Base-by-base conservation (phyloP, 352 stramenopile species). In the Pythium plurisporium region DNA sequence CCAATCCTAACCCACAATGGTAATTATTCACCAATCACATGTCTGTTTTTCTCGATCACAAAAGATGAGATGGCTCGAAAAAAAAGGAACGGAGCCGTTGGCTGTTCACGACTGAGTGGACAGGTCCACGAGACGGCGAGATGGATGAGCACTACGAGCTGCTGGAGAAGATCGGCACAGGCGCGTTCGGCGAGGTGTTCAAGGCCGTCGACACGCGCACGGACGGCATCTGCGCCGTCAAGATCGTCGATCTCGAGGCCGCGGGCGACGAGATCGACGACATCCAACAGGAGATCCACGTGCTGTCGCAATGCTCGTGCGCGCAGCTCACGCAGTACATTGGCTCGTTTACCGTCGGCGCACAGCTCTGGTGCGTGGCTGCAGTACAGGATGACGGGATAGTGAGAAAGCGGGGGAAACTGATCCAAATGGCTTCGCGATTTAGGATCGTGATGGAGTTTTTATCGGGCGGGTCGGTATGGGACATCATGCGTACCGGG, bases 361-460 rank as follows among this genome's bases (percentile, higher is more conserved):
- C 81, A 37, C 87, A 91, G 58, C 61, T 95, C 8, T 95, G 85
- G 85, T 90, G 19, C 17, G 44, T 52, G n/a, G n/a, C n/a, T n/a
- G n/a, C n/a, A n/a, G n/a, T n/a, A n/a, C n/a, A n/a, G n/a, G n/a
- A n/a, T n/a, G n/a, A n/a, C n/a, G n/a, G n/a, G n/a, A n/a, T n/a
- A n/a, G n/a, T n/a, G n/a, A n/a, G n/a, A n/a, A n/a, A n/a, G n/a
- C n/a, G n/a, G n/a, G n/a, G n/a, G n/a, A n/a, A n/a, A n/a, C n/a
- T n/a, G n/a, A n/a, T n/a, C n/a, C n/a, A n/a, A n/a, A n/a, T n/a
- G n/a, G n/a, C n/a, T n/a, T n/a, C n/a, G n/a, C n/a, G n/a, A n/a
- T 27, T n/a, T 38, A 90, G 86, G 74, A 98, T 98, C 64, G 82
- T 96, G 42, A 97, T 98, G 86, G 95, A 98, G 61, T 96, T 91